phyloP scores from a whole-genome alignment of 768 basidiomycete species.

The Leucogyrophana mollusca region DNA sequence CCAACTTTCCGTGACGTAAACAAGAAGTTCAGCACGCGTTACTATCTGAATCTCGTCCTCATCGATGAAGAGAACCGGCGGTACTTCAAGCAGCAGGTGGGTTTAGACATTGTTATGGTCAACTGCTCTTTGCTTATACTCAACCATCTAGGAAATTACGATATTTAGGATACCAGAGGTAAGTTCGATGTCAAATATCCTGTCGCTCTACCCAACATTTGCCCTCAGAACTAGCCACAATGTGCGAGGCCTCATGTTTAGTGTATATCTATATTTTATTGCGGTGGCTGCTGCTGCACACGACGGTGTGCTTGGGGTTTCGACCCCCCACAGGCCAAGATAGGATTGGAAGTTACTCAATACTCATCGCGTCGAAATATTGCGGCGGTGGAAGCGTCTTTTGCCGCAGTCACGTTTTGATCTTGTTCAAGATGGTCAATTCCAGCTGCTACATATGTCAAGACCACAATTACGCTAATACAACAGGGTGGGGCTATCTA shows the following conservation, averaged over 20 bases:
- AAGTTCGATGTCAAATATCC: slow-evolving; percentile 15
- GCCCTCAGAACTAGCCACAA: slow-evolving; percentile 32
- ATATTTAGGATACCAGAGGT: slow-evolving; percentile 90
- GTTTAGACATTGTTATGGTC: slow-evolving; percentile 10
- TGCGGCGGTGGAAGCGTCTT: too few species aligned
- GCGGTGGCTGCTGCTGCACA: neutral
- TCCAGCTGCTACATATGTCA: too few species aligned
- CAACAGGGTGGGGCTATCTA: neutral
- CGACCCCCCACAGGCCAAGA: neutral
- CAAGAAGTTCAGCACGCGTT: slow-evolving; percentile 97
- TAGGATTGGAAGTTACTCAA: too few species aligned
- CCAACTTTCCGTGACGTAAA: slow-evolving; percentile 99
- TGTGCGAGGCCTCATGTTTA: slow-evolving; percentile 5
- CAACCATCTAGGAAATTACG: slow-evolving; percentile 69
- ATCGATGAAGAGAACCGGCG: slow-evolving; percentile 98
- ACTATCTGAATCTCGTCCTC: slow-evolving; percentile 95
- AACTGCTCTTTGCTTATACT: neutral
- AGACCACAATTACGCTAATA: neutral
- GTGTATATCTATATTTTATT: neutral
- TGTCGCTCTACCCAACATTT: slow-evolving; percentile 5
- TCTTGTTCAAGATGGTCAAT: too few species aligned
- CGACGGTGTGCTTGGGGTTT: neutral
- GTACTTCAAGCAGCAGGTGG: slow-evolving; percentile 95
- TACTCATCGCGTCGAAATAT: too few species aligned
- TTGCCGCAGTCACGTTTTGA: too few species aligned